Base-by-base conservation (phyloP, 345 rosid species). In the Eutrema heterophyllum region DNA sequence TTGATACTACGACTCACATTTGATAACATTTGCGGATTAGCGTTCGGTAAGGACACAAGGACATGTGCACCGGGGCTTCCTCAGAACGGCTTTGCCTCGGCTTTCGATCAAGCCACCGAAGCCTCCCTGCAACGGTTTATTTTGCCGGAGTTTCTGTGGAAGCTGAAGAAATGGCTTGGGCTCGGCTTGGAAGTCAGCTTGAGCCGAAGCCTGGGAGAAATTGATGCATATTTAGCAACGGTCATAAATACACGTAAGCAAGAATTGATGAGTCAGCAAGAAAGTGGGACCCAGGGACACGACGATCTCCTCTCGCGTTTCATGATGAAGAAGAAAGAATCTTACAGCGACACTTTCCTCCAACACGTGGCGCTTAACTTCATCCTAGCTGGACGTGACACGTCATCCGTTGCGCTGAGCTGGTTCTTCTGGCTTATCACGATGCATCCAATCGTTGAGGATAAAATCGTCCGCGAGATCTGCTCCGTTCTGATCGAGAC, bases 371-470 rank as follows among this genome's bases (percentile, higher is more conserved):
- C 96, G 5, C 93, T 89, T 62, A 93, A 88, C 69, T 93, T 93
- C 76, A 93, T 93, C 84, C 83, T 93, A 55, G 98, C 98, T 57
- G 98, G 98, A 60, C 92, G 98, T 12, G 97, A 93, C 91, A 93
- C 98, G 69, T 91, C 97, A 67, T 86, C 97, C 0, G 98, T 89
- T 1, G 97, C 98, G 12, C 68, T 93, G 46, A 73, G 88, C 87
- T 94, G 98, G 98, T 94, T 94, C 88, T 94, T 94, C 78, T 88
- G 91, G 90, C 70, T 89, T 33, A 35, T 91, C 66, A 84, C 70
- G 18, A 84, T 76, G 45, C 85, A 91, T 60, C 93, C 96, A 1
- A 11, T 71, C 0, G 86, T 88, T 2, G 98, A 94, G 75, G 89
- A 84, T 10, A 86, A 85, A 61, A 86, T 94, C 82, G 61, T 94